Conservation (phyloP, 805 yeast species). For the Saturnispora hagleri region DNA sequence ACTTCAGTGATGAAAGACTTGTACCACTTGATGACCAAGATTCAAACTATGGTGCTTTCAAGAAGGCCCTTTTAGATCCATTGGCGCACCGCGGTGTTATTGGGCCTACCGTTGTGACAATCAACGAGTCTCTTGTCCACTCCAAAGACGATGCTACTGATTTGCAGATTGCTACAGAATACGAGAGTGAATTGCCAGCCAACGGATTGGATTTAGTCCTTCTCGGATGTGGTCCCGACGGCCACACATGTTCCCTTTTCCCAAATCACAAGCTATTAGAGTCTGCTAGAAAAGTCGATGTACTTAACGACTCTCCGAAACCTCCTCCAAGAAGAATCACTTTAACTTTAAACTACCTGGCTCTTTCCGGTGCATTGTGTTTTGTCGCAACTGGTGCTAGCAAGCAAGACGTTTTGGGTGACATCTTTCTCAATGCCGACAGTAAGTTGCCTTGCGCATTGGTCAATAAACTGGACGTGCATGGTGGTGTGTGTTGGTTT, state of each 20-base stretch:
- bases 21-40: constrained; percentile 77
- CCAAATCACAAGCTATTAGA: constrained; percentile 68
- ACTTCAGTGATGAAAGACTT: constrained; percentile 83
- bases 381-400: constrained; percentile 88
- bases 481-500: constrained; percentile 62
- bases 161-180: constrained; percentile 52
- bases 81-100: constrained; percentile 33
- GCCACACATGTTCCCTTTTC: constrained; percentile 89
- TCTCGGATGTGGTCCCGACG: constrained; percentile 93
- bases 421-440: constrained; percentile 48
- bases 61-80: constrained; percentile 47
- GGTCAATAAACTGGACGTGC: constrained; percentile 48
- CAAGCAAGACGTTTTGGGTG: constrained; percentile 62
- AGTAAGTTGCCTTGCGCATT: constrained; percentile 57
- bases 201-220: constrained; percentile 52
- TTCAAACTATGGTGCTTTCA: constrained; percentile 78
- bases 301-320: constrained; percentile 78
- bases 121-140: constrained; percentile 52
- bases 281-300: constrained; percentile 48
- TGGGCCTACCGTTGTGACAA: constrained; percentile 54
- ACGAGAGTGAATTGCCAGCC: constrained; percentile 49
- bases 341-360: constrained; percentile 70
- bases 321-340: constrained; percentile 92
- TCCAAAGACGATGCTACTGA: constrained; percentile 40
- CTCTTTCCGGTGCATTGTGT: constrained; percentile 44